Conservation (phyloP, 2,329 filamentous ascomycete species). For the Aspergillus sp. region DNA sequence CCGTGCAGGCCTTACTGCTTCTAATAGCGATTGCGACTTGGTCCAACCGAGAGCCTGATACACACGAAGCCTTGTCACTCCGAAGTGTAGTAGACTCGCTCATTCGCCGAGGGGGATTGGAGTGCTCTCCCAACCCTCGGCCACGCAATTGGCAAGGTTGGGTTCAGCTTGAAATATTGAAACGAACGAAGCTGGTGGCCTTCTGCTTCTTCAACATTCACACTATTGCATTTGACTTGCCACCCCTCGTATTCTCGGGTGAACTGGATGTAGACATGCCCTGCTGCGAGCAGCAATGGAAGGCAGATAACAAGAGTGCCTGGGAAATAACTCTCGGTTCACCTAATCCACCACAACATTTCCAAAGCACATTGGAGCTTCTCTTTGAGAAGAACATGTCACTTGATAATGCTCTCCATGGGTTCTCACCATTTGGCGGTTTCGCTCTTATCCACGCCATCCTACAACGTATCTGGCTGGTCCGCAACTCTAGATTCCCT, state of each 20-base stretch:
- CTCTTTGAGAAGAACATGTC: too few species aligned
- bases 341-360: too few species aligned
- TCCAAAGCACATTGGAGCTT: too few species aligned
- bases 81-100: constrained; percentile 5
- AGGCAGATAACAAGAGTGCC: too few species aligned
- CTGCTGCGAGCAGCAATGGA: constrained; percentile 6
- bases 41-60: background rate
- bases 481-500: constrained; percentile 26
- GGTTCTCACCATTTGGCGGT: constrained; percentile 27
- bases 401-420: constrained; percentile 17
- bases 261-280: constrained; percentile 10
- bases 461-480: constrained; percentile 29
- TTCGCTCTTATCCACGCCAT: constrained; percentile 29
- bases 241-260: constrained; percentile 9
- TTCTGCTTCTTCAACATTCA: constrained; percentile 14
- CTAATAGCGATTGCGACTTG: background rate
- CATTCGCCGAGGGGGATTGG: constrained; percentile 37
- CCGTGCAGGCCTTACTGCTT: background rate
- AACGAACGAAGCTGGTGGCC: constrained; percentile 10
- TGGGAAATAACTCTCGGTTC: too few species aligned
- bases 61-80: constrained; percentile 1
- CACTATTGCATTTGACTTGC: constrained; percentile 11
- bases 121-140: constrained; percentile 55
- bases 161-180: constrained; percentile 7
- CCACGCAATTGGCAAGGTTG: constrained; percentile 10